These are phyloP conservation scores for Endothia cerciana DNA, from an alignment of 2,329 filamentous ascomycete species.

Conservation along the genomic window DNA sequence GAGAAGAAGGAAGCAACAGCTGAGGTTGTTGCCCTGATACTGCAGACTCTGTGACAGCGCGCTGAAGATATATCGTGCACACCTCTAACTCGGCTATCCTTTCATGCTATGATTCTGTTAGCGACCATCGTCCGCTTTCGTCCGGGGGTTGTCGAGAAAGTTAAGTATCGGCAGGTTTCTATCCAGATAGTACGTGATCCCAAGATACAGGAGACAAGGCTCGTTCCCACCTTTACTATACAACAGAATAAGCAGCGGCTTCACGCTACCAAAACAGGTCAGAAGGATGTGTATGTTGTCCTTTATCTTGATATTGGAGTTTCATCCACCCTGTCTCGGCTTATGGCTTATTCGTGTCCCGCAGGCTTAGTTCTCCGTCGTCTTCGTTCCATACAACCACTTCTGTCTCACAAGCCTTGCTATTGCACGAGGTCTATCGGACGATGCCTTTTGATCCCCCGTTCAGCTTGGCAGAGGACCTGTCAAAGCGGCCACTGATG, in stretches of 20 bases:
- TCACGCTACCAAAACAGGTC: background rate
- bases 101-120: background rate
- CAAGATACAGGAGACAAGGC: background rate
- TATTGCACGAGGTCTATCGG: background rate
- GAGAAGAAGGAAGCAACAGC: slow-evolving; percentile 1
- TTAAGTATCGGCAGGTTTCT: slow-evolving; percentile 1
- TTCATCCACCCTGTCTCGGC: background rate
- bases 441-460: slow-evolving; percentile 3
- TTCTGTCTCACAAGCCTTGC: slow-evolving; percentile 7
- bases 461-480: background rate
- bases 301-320: no score
- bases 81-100: background rate
- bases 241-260: slow-evolving; percentile 4
- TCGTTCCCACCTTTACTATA: slow-evolving; percentile 1
- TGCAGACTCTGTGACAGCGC: background rate
- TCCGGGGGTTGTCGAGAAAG: slow-evolving; percentile 1
- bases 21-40: no score
- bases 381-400: background rate
- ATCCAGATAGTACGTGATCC: background rate
- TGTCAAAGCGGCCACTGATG: background rate
- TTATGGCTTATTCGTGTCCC: background rate
- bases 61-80: slow-evolving; percentile 2
- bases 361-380: background rate
- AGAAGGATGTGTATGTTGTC: background rate
- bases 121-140: background rate